Percentiles rank a stretch among this genome's conserved stretches.
These are phyloP conservation scores for Phlebopus sp. DNA, from an alignment of 1,284 basidiomycete genomes.

Conservation along the genomic window DNA sequence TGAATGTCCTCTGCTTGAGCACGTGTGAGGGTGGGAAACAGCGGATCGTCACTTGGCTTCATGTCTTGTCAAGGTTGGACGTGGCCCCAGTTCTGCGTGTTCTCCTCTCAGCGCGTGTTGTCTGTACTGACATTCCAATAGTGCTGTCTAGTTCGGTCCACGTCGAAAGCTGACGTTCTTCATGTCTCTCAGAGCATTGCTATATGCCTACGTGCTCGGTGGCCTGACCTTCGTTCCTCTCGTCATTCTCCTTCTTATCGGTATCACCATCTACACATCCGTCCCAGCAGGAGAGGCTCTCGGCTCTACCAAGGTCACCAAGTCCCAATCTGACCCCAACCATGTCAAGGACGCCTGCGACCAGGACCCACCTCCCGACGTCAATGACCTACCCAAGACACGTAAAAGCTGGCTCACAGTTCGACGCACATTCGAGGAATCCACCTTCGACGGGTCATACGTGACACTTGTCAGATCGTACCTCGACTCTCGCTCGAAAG, in stretches of 20 bases:
- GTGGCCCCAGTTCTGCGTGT: too few species aligned
- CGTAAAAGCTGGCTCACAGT: slow-evolving; percentile 86
- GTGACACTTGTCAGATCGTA: slow-evolving; percentile 70
- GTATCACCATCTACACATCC: slow-evolving; percentile 71
- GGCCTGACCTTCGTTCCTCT: slow-evolving; percentile 85
- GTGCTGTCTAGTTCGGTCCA: background rate
- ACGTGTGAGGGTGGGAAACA: too few species aligned
- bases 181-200: slow-evolving; percentile 64
- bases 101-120: background rate
- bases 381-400: slow-evolving; percentile 58
- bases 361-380: slow-evolving; percentile 26
- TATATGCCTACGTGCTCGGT: slow-evolving; percentile 84
- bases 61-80: too few species aligned
- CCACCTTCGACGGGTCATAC: slow-evolving; percentile 58
- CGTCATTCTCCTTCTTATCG: slow-evolving; percentile 53
- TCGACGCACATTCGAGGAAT: slow-evolving; percentile 75
- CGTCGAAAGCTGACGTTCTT: background rate
- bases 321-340: slow-evolving; percentile 33
- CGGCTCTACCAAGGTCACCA: slow-evolving; percentile 43
- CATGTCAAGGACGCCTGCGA: slow-evolving; percentile 26
- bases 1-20: too few species aligned
- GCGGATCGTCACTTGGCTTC: too few species aligned
- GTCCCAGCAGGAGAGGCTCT: slow-evolving; percentile 61
- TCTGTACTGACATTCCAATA: background rate
- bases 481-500: slow-evolving; percentile 71